Evolutionary conservation across 345 rosid genomes (phyloP), one percentile per base, ranked within the genome.

Genomic region (Bretschneidera sinensis): DNA sequence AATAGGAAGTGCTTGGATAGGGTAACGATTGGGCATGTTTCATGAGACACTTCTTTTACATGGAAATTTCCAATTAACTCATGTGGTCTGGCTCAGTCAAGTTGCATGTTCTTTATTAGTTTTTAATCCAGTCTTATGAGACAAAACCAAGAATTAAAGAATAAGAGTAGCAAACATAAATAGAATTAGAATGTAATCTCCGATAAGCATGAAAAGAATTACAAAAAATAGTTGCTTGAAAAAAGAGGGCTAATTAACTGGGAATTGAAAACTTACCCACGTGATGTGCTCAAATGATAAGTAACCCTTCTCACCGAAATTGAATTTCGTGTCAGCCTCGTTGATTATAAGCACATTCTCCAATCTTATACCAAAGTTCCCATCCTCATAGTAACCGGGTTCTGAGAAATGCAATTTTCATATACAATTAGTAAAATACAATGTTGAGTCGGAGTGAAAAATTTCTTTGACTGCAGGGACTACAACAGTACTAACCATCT

Each of bases 361-460:
- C 79, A 95, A 67, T 71, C 99, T 76, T 66, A 95, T 80, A 54
- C 99, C 99, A 65, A 95, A 95, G 76, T 73, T 85, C 49, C 96
- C 97, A 57, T 90, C 97, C 72, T 90, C 97, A 47, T 90, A 90
- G 78, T 90, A 90, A 59, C 97, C 97, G 51, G 97, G 97, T 71
- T 90, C 97, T 85, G 84, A 58, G 51, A 66, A 64, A 75, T 24
- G 52, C 51, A 69, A 55, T 31, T 48, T 17, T 45, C 43, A 48
- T 10, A 47, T 51, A 31, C 0, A 23, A 54, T 60, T 31, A 50
- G 19, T 48, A n/a, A 55, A 43, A n/a, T 65, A 55, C 31, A 20
- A 21, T 9, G 17, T 25, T 50, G 4, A n/a, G n/a, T n/a, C n/a
- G n/a, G n/a, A n/a, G n/a, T n/a, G n/a, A n/a, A n/a, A n/a, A n/a